Evolutionary conservation across 805 yeast genomes (phyloP).

Genomic region (Maudiozyma turicensis): DNA sequence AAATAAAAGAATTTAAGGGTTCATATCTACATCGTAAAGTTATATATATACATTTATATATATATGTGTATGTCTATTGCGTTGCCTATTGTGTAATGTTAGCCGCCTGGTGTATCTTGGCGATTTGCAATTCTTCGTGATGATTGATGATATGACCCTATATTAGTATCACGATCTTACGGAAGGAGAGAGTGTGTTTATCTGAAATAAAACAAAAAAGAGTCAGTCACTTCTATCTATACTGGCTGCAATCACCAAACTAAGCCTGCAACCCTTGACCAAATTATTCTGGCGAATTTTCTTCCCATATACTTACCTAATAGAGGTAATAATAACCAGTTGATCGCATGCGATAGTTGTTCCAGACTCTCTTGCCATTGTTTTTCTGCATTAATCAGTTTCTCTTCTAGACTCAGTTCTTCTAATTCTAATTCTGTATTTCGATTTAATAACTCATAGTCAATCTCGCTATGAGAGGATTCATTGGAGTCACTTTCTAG

Average conservation of each 20-base stretch:
- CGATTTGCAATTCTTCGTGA: too few relatives aligned
- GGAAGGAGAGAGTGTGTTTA: too few relatives aligned
- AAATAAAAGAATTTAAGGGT: too few relatives aligned
- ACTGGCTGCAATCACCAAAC: constrained; percentile 8
- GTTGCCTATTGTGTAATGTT: too few relatives aligned
- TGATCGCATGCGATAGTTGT: constrained; percentile 49
- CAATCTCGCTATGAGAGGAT: too few relatives aligned
- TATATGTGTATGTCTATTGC: too few relatives aligned
- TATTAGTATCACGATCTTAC: background rate
- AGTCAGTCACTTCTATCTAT: background rate
- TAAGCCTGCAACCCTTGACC: constrained; percentile 20
- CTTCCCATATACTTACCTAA: constrained; percentile 62
- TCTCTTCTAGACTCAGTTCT: constrained; percentile 4
- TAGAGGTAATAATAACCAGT: constrained; percentile 53
- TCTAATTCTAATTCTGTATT: background rate
- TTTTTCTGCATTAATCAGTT: constrained; percentile 41
- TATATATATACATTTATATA: too few relatives aligned
- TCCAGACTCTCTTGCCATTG: constrained; percentile 66
- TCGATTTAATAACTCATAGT: too few relatives aligned
- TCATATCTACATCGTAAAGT: too few relatives aligned
- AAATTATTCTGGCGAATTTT: constrained; percentile 36
- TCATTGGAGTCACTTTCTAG: too few relatives aligned
- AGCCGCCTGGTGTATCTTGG: too few relatives aligned
- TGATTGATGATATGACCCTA: too few relatives aligned
- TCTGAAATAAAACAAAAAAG: background rate